Conservation (phyloP, 139 green algal genomes). For the Tetradesmus obliquus region DNA sequence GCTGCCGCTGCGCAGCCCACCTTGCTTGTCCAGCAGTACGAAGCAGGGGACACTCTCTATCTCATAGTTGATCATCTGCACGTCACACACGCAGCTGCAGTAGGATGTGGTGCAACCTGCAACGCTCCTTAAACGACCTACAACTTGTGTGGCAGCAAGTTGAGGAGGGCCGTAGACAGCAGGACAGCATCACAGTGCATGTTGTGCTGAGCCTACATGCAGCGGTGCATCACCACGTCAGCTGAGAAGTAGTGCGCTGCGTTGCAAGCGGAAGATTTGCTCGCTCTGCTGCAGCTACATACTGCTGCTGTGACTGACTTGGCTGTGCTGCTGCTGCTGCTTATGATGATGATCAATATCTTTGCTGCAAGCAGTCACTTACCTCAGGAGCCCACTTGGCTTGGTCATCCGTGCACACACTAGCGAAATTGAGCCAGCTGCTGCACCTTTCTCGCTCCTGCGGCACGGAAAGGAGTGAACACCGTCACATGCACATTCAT, state of each 20-base stretch:
- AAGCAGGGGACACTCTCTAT: conserved; percentile 64
- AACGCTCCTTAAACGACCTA: too few species aligned
- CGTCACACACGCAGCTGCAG: too few species aligned
- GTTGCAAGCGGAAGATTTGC: not conserved
- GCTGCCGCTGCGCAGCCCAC: not conserved
- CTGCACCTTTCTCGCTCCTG: not conserved
- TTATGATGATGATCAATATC: not conserved
- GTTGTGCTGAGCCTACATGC: too few species aligned
- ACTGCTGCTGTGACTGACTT: not conserved
- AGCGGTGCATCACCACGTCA: too few species aligned
- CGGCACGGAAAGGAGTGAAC: not conserved
- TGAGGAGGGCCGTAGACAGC: too few species aligned
- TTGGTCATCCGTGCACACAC: conserved; percentile 33
- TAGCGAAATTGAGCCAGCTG: not conserved
- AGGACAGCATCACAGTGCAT: too few species aligned
- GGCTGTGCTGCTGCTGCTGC: not conserved
- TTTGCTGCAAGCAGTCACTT: not conserved
- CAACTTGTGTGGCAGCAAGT: too few species aligned
- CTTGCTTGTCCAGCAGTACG: conserved; percentile 51
- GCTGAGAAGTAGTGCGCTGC: too few species aligned
- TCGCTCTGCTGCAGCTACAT: not conserved
- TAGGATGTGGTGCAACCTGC: too few species aligned
- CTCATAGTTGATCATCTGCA: conserved; percentile 61
- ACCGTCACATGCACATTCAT: not conserved
- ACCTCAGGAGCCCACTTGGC: conserved; percentile 39